Evolutionary conservation across 257 asterid species (phyloP), one percentile per base, ranked within the genome.

Genomic region (Paulownia fortunei): DNA sequence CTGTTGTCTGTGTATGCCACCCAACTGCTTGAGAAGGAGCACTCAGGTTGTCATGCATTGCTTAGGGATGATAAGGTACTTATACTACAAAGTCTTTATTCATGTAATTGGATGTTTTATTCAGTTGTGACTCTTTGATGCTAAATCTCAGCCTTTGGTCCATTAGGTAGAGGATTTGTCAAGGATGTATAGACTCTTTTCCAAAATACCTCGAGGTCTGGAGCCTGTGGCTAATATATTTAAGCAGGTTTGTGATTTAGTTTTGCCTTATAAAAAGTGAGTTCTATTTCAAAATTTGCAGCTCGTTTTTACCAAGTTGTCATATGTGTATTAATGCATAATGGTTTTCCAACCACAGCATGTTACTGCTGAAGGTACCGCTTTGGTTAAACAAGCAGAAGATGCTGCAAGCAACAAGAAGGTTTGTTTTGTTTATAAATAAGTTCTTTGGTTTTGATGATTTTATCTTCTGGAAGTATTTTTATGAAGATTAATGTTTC

Each of bases 21-120:
- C 73, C 92, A 87, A 83, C 78, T 86, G 54, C 89, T 92, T 49
- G 98, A 94, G 87, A 94, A 94, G 85, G 98, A 94, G 86, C 91
- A 94, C 78, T 94, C 98, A 47, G 97, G 98, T 72, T 94, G 98
- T 74, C 97, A 92, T 80, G 96, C 97, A n/a, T 81, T 94, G 69
- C 96, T 94, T 42, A 90, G 96, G 85, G 98, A 94, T 79, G 94
- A 90, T 71, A 94, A 94, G 97, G 97, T 93, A 73, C 76, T 71
- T 37, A 39, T 18, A 51, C 34, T 62, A 32, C 13, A 37, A 69
- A 51, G 27, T 9, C 55, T n/a, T 39, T 70, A 30, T 46, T 69
- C 72, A 51, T 66, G 27, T 30, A 1, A 51, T 73, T 36, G 41
- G 32, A 61, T n/a, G 71, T 26, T 74, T 58, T 59, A n/a, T 44